A percentile compares a stretch with the other conserved stretches of the same genome.
phyloP scores from a whole-genome alignment of 805 yeast genomes.

The Candida easanensis region DNA sequence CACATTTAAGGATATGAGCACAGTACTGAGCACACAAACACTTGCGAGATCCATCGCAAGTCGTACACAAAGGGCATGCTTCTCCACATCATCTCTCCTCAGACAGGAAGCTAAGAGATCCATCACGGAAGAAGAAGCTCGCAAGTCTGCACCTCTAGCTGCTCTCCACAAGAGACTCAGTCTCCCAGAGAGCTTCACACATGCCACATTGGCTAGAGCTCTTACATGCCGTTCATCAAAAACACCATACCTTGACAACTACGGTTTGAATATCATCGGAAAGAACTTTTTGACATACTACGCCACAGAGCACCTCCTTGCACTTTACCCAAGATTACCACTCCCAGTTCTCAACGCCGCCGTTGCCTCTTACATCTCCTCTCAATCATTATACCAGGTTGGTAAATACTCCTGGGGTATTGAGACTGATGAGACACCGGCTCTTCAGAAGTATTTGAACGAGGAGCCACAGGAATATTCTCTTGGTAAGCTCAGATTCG shows the following conservation, averaged over 20 bases:
- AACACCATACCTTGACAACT: conserved; percentile 59
- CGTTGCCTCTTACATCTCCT: conserved; percentile 71
- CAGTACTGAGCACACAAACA: conserved; percentile 3
- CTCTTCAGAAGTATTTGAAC: conserved; percentile 62
- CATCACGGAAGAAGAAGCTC: conserved; percentile 50
- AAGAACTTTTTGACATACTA: conserved; percentile 71
- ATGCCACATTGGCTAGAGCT: conserved; percentile 75
- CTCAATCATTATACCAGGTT: conserved; percentile 57
- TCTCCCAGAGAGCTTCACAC: conserved; percentile 54
- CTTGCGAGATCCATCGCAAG: conserved; percentile 5
- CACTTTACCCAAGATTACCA: conserved; percentile 89
- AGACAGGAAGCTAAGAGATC: conserved; percentile 17
- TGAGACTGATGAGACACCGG: conserved; percentile 63
- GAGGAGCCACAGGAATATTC: conserved; percentile 66
- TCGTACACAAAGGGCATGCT: conserved; percentile 3
- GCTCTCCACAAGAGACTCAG: conserved; percentile 77
- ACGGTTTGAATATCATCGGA: conserved; percentile 81
- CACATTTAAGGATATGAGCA: conserved; percentile 6
- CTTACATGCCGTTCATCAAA: conserved; percentile 56
- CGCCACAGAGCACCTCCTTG: conserved; percentile 67
- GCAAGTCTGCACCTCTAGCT: conserved; percentile 64
- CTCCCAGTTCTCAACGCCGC: conserved; percentile 72
- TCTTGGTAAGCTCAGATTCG: conserved; percentile 66
- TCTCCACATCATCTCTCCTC: conserved; percentile 7
- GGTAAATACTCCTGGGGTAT: conserved; percentile 84